These are phyloP conservation scores for Neckera pumila DNA, from an alignment of 225 moss, liverwort and hornwort species.

Conservation along the genomic window DNA sequence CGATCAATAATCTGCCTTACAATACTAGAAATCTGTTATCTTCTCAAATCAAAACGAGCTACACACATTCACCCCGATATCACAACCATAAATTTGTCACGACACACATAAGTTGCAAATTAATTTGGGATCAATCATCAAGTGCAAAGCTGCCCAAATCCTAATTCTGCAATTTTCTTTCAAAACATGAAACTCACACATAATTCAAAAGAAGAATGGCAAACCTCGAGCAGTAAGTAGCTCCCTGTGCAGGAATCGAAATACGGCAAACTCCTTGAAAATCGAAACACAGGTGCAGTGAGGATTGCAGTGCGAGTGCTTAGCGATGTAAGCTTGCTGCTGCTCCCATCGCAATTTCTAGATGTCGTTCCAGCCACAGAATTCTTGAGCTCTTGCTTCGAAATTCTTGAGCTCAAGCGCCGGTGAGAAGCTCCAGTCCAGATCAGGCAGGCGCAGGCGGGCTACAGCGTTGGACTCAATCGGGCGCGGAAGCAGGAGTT, in stretches of 20 bases:
- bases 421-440: too few species aligned
- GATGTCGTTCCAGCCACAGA: background rate
- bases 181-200: background rate
- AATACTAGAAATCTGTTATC: background rate
- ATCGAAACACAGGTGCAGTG: background rate
- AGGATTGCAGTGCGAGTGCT: background rate
- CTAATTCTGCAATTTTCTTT: background rate
- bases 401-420: too few species aligned
- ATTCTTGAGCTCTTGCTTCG: background rate
- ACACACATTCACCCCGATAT: background rate
- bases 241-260: background rate
- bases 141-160: background rate
- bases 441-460: too few species aligned
- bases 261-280: background rate
- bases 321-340: background rate
- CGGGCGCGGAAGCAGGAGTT: too few species aligned
- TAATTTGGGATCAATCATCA: background rate
- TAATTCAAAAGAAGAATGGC: background rate
- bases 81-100: background rate
- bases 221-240: background rate
- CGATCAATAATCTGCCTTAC: too few species aligned
- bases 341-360: background rate
- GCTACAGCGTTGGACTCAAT: too few species aligned
- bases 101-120: background rate
- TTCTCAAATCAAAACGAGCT: background rate